phyloP scores from a whole-genome alignment of 179 eudicot species.

The Vitellaria paradoxa region DNA sequence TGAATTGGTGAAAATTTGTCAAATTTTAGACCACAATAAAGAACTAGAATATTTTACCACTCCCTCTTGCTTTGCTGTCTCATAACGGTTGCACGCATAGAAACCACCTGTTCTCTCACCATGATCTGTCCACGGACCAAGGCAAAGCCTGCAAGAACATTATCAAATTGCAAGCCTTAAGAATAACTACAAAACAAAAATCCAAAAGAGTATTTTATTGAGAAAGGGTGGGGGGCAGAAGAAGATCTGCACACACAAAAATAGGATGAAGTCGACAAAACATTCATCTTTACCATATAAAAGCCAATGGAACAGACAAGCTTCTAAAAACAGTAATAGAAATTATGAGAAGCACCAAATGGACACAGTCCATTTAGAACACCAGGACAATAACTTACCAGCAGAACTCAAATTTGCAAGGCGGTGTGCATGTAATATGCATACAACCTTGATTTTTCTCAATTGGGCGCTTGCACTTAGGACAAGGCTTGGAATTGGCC shows the following conservation, averaged over 20 bases:
- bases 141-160: slow-evolving; percentile 57
- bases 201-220: neutral
- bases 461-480: slow-evolving; percentile 80
- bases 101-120: slow-evolving; percentile 87
- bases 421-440: slow-evolving; percentile 78
- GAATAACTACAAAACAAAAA: neutral
- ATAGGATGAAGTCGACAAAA: neutral
- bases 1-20: neutral
- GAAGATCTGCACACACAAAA: neutral
- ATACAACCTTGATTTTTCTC: slow-evolving; percentile 83
- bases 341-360: neutral
- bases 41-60: slow-evolving; percentile 33
- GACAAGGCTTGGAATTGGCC: slow-evolving; percentile 79
- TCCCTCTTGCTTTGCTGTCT: slow-evolving; percentile 73
- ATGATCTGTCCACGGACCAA: slow-evolving; percentile 76
- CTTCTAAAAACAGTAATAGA: neutral
- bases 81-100: slow-evolving; percentile 81
- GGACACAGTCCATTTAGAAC: neutral
- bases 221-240: neutral
- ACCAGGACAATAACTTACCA: slow-evolving; percentile 34
- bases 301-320: neutral
- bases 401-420: slow-evolving; percentile 66
- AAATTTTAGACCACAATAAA: neutral
- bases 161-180: slow-evolving; percentile 14
- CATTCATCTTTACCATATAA: neutral